These are phyloP conservation scores for Blastomyces gilchristii DNA, from an alignment of 2,329 filamentous ascomycete species.

Conservation along the genomic window DNA sequence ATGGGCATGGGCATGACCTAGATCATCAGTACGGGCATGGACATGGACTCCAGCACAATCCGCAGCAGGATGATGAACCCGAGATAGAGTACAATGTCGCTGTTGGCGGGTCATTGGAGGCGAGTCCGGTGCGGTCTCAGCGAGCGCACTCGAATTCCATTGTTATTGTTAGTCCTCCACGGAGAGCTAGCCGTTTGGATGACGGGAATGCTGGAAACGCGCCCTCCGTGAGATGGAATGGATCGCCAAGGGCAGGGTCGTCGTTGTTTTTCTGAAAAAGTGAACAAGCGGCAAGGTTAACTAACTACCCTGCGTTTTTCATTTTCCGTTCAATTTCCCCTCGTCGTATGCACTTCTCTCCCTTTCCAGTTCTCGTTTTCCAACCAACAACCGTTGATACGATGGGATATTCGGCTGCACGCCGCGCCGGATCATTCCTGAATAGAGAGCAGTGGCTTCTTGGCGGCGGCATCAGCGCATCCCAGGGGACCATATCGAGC, in stretches of 20 bases:
- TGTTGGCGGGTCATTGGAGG: constrained; percentile 1
- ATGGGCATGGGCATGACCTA: not conserved
- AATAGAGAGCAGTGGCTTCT: not conserved
- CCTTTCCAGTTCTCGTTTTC: not conserved
- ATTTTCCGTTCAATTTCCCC: not conserved
- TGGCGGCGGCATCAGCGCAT: not conserved
- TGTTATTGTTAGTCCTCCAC: not conserved
- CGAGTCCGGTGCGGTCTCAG: constrained; percentile 6
- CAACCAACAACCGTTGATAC: not conserved
- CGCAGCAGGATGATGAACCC: not conserved
- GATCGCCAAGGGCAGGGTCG: not conserved
- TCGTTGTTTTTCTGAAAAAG: not conserved
- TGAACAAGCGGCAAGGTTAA: not conserved
- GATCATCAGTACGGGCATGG: not conserved
- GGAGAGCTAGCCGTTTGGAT: not conserved
- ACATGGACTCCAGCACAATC: not conserved
- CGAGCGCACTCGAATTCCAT: constrained; percentile 5
- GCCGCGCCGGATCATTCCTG: not conserved
- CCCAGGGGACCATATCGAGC: not conserved
- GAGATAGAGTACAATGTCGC: constrained; percentile 6
- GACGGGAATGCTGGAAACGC: not conserved
- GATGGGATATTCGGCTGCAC: not conserved
- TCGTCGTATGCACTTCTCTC: not conserved
- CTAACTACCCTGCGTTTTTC: not conserved
- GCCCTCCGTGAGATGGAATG: not conserved